phyloP scores from a whole-genome alignment of 1,284 basidiomycete genomes.

The Inonotus hispidus region DNA sequence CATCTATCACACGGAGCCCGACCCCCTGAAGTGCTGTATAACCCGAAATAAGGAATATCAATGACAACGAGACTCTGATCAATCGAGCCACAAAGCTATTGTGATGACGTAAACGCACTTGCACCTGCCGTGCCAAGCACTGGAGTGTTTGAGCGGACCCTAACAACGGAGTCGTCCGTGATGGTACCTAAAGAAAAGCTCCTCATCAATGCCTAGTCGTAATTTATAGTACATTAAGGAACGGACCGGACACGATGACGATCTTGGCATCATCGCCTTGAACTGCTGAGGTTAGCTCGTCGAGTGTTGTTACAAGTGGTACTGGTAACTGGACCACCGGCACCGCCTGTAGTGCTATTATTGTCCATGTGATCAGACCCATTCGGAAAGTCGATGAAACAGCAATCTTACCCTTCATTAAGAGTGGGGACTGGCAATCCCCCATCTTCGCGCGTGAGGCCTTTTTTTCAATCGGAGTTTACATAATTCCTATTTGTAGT shows the following conservation, averaged over 20 bases:
- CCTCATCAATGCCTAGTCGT: neutral
- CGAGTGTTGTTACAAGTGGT: constrained; percentile 39
- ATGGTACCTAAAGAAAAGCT: constrained; percentile 31
- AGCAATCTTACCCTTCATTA: constrained; percentile 34
- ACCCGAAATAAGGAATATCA: neutral
- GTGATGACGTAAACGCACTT: constrained; percentile 19
- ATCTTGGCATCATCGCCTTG: constrained; percentile 39
- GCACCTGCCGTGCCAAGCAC: constrained; percentile 32
- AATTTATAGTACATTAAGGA: neutral
- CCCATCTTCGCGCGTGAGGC: too few relatives aligned
- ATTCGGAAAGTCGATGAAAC: neutral
- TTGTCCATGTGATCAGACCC: neutral
- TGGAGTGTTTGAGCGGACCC: constrained; percentile 40
- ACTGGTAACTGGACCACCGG: constrained; percentile 37
- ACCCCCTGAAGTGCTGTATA: constrained; percentile 32
- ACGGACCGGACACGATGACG: constrained; percentile 38
- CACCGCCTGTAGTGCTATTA: constrained; percentile 38
- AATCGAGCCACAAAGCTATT: neutral
- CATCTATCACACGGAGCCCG: constrained; percentile 37
- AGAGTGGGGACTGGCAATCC: too few relatives aligned
- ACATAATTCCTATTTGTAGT: too few relatives aligned
- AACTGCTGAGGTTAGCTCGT: constrained; percentile 40
- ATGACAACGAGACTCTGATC: neutral
- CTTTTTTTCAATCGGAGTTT: too few relatives aligned
- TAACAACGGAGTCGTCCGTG: constrained; percentile 36